Base-by-base conservation (phyloP, 257 asterid genomes). In the Orobanche coerulescens region DNA sequence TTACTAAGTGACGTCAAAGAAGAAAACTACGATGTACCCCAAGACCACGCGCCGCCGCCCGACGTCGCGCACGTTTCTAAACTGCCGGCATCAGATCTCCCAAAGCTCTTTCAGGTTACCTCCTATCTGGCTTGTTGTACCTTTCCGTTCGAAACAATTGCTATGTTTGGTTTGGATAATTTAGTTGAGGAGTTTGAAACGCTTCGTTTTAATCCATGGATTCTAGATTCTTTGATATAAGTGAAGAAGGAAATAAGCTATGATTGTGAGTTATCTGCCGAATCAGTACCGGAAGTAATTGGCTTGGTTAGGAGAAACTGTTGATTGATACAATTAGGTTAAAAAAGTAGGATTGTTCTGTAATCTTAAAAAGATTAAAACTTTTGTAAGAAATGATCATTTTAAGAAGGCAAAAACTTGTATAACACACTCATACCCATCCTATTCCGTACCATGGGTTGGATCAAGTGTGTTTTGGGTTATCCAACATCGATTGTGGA, bases 1-100 rank as follows among this genome's bases (percentile, higher is more conserved):
- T 84, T 90, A 54, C 84, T 84, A 33, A 77, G 71, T 59, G 97
- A 86, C 65, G 79, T 90, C 67, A 88, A 84, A 14, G 88, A 82
- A 51, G 81, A 71, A n/a, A 70, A 73, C 19, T 9, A 74, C 49
- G 73, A 64, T 6, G 73, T 1, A 2, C 9, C 59, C 22, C 69
- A 34, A 33, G 75, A 66, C 62, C 74, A 61, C 13, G 59, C 76
- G 48, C 71, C 75, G 37, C 69, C 73, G 11, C 31, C 39, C 1
- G 19, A 68, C 47, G 61, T 66, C 16, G 62, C 58, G 7, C 81
- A 76, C 61, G 54, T 67, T 49, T 65, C 82, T 25, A 71, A 46
- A 26, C 71, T 70, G 9, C 80, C 81, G 37, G 72, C 88, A 2
- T 65, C 83, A 19, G 69, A 79, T 69, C 84, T 87, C 31, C 81